Base-by-base conservation (phyloP, 768 basidiomycete species). In the Porphyrellus cyaneotinctus region DNA sequence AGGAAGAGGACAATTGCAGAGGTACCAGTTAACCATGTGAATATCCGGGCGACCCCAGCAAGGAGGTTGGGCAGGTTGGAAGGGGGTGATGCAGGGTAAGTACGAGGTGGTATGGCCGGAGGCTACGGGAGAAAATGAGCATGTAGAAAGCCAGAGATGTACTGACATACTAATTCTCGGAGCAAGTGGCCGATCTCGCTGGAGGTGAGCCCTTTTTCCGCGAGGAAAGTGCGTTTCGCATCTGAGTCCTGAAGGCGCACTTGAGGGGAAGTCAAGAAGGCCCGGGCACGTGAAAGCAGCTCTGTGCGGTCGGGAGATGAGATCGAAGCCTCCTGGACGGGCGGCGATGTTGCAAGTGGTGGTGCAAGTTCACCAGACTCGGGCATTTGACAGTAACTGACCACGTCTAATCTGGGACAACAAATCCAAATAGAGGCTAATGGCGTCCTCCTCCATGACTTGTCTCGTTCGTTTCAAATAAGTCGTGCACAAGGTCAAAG, bases 21-120 rank as follows among this genome's bases (percentile, higher is more conserved):
- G 11, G 84, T 78, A 6, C 88, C 85, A 2, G 78, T 74, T 51
- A 87, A 62, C 89, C 87, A 91, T 8, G 72, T 70, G 45, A 86
- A 77, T 18, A 88, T 68, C 38, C 85, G 78, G 23, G 74, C 68
- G 17, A 84, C 68, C 3, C 83, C 87, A 12, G 83, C 65, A n/a
- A 91, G 70, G 35, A 90, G 75, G 41, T 76, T 75, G 0, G 87
- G 87, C 1, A 91, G 69, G 59, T 78, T 81, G 4, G 88, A 90
- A 3, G 87, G 87, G 6, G 82, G 79, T 12, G 75, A 78, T 54
- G 78, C 80, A 4, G 88, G 88, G 60, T 91, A 91, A 43, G 84
- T 82, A 58, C 86, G 78, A 0, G 88, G 86, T 18, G 88, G 88
- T 32, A 91, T 68, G 6, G 67, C 52, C 10, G 84, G 87, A 12